Conservation (phyloP, 176 grass and related monocot genomes). For the Aegilops tauschii region DNA sequence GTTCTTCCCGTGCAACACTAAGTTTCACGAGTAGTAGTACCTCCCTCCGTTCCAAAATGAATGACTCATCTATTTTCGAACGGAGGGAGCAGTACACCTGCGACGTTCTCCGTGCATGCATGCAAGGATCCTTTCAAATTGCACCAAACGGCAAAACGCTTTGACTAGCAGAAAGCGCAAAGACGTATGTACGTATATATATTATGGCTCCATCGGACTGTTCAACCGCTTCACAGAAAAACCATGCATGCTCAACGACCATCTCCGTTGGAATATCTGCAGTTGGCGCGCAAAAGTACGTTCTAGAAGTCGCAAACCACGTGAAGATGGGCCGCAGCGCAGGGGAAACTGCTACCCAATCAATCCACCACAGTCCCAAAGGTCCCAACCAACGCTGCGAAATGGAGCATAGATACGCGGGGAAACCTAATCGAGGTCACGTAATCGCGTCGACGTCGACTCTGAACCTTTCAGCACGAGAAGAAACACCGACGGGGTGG, state of each 20-base stretch:
- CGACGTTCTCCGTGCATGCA: too few relatives aligned
- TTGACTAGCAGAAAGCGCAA: neutral
- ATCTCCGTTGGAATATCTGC: neutral
- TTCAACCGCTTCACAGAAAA: neutral
- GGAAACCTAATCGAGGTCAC: neutral
- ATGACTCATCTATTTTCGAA: too few relatives aligned
- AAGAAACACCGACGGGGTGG: neutral
- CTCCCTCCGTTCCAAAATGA: too few relatives aligned
- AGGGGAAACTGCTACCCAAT: neutral
- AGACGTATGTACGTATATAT: neutral
- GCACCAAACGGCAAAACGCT: neutral
- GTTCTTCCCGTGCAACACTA: neutral
- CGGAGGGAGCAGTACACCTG: too few relatives aligned
- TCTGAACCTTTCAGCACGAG: neutral
- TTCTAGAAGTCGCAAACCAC: neutral
- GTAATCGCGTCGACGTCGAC: neutral
- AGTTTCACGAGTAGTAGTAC: too few relatives aligned
- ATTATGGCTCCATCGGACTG: neutral
- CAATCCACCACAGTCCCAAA: neutral
- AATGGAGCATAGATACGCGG: neutral
- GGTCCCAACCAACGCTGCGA: neutral
- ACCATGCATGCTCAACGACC: neutral
- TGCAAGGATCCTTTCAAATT: neutral
- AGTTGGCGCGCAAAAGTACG: neutral
- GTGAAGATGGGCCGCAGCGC: neutral